Conservation (phyloP, 2,329 filamentous ascomycete genomes). For the Golovinomyces cichoracearum region DNA sequence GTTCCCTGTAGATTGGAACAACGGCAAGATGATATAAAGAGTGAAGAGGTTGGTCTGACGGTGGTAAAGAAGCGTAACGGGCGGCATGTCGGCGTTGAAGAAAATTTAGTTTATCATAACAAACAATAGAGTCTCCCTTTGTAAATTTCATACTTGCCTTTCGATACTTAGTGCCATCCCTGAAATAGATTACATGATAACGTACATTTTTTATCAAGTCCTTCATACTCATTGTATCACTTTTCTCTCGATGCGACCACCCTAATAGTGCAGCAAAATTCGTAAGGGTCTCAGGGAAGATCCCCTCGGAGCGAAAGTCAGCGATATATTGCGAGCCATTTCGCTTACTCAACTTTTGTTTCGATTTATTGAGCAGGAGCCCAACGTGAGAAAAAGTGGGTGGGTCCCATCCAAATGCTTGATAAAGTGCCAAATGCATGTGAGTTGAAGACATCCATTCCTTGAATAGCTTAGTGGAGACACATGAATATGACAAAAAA, state of each 20-base stretch:
- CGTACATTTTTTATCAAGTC: conserved; percentile 42
- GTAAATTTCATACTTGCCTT: conserved; percentile 73
- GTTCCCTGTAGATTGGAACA: conserved; percentile 9
- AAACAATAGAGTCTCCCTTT: conserved; percentile 65
- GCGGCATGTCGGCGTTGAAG: conserved; percentile 42
- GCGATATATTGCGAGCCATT: conserved; percentile 37
- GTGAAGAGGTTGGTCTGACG: conserved; percentile 5
- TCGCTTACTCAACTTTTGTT: conserved; percentile 68
- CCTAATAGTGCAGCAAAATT: conserved; percentile 74
- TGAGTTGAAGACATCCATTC: conserved; percentile 95
- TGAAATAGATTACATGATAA: conserved; percentile 2
- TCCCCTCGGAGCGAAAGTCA: conserved; percentile 29
- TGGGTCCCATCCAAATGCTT: conserved; percentile 47
- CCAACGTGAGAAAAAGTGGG: conserved; percentile 62
- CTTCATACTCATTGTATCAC: conserved; percentile 45
- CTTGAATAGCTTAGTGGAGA: conserved; percentile 15
- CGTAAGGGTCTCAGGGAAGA: conserved; percentile 36
- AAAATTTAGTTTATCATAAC: conserved; percentile 52
- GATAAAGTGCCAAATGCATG: conserved; percentile 46
- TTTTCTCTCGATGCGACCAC: conserved; percentile 44
- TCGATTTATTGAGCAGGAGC: conserved; percentile 40
- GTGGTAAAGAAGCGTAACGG: conserved; percentile 8
- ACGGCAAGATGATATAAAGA: conserved; percentile 11
- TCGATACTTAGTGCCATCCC: background rate
- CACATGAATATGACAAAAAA: background rate